A percentile compares a stretch with the other conserved stretches of the same genome.
phyloP scores from a whole-genome alignment of 1,284 basidiomycete species.

The Amylostereum chailletii region DNA sequence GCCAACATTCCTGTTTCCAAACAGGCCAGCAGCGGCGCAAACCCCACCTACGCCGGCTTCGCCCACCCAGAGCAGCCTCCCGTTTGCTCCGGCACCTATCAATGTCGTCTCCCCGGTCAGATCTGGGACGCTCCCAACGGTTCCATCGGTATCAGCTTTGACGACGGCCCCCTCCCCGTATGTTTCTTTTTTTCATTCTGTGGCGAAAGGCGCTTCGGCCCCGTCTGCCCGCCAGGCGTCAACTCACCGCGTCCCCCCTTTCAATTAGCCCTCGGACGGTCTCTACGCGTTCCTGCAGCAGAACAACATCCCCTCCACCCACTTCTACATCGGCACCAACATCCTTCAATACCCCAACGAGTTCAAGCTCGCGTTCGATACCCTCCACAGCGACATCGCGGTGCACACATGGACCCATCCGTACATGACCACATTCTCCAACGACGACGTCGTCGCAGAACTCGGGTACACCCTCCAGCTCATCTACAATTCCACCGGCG shows the following conservation, averaged over 20 bases:
- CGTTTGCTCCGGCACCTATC: constrained; percentile 61
- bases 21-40: constrained; percentile 23
- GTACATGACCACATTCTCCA: constrained; percentile 72
- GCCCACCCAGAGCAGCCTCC: constrained; percentile 37
- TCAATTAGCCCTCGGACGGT: constrained; percentile 19
- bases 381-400: constrained; percentile 53
- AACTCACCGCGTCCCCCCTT: no score
- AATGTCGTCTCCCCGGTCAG: constrained; percentile 52
- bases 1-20: constrained; percentile 42
- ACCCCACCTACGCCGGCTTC: constrained; percentile 43
- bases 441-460: constrained; percentile 65
- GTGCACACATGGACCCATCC: constrained; percentile 79
- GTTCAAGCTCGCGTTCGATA: constrained; percentile 44
- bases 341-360: constrained; percentile 49
- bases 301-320: constrained; percentile 58
- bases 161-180: constrained; percentile 66
- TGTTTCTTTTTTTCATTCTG: not conserved
- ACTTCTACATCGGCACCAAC: constrained; percentile 77
- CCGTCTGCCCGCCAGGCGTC: no score
- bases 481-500: constrained; percentile 75
- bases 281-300: constrained; percentile 50
- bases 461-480: constrained; percentile 80
- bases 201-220: no score
- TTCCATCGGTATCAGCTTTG: constrained; percentile 56
- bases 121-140: constrained; percentile 66